Evolutionary conservation across 805 yeast genomes (phyloP).

Genomic region (Saccharomycopsis javanensis): DNA sequence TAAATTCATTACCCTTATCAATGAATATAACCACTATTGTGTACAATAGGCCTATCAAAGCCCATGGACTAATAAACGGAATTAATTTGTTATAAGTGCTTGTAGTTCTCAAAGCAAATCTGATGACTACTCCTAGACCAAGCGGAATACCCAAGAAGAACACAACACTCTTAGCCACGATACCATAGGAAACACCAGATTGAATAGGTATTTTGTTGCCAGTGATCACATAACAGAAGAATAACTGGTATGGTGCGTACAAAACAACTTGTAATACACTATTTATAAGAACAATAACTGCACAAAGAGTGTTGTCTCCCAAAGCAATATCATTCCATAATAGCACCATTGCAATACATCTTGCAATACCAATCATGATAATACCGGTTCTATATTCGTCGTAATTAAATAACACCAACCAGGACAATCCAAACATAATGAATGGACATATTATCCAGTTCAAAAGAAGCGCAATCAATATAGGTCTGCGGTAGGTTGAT

Average conservation of each 20-base stretch:
- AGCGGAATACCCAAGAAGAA: slow-evolving; percentile 48
- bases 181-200: slow-evolving; percentile 24
- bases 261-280: slow-evolving; percentile 41
- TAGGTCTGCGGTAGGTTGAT: slow-evolving; percentile 23
- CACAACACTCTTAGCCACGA: slow-evolving; percentile 41
- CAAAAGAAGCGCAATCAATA: slow-evolving; percentile 33
- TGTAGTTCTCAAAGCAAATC: slow-evolving; percentile 31
- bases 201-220: slow-evolving; percentile 15
- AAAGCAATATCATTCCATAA: slow-evolving; percentile 47
- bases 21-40: slow-evolving; percentile 44
- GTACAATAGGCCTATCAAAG: slow-evolving; percentile 42
- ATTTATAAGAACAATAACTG: slow-evolving; percentile 41
- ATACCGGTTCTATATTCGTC: slow-evolving; percentile 43
- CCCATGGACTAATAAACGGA: slow-evolving; percentile 38
- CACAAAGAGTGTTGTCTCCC: slow-evolving; percentile 44
- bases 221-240: slow-evolving; percentile 38
- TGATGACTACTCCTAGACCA: slow-evolving; percentile 34
- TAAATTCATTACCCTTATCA: slow-evolving; percentile 38
- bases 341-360: slow-evolving; percentile 56
- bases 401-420: slow-evolving; percentile 40
- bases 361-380: slow-evolving; percentile 49
- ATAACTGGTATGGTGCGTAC: slow-evolving; percentile 42
- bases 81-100: slow-evolving; percentile 26
- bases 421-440: slow-evolving; percentile 45
- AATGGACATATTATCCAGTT: slow-evolving; percentile 53